Base-by-base conservation (phyloP, 192 early-diverging fungal genomes). In the Obelidium mucronatum region DNA sequence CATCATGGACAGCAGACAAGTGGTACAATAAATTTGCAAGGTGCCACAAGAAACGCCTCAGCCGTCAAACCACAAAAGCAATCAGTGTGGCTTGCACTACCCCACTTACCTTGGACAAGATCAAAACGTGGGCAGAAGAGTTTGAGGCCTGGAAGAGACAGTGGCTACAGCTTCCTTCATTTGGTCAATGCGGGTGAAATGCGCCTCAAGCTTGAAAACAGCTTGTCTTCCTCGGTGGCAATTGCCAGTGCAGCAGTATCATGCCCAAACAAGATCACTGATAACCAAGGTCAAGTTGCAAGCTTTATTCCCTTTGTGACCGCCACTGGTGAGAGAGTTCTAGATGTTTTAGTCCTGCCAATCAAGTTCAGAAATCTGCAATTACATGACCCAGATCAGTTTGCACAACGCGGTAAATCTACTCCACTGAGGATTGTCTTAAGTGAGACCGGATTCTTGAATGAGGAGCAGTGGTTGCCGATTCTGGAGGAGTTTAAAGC, bases 401-500 rank as follows among this genome's bases (percentile, higher is more conserved):
- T 19, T 48, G 44, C 8, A 19, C 44, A 6, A 48, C 44, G 0
- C 8, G 44, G 44, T 6, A 48, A 48, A 19, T 15, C 44, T 48
- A 48, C 44, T 48, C 24, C 24, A 52, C 11, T 59, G 56, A 30
- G 24, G 13, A 30, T 19, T 59, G 24, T 33, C 13, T 59, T 59
- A 8, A 19, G 31, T 24, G 24, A 59, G 24, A 59, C 56, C 24
- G 56, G 56, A 22, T 59, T 59, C 31, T 33, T 59, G 24, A 19
- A 8, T 19, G 56, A 59, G 24, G 56, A 59, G 56, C 56, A 59
- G 24, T 59, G 56, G 56, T 24, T 59, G 24, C 56, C 56, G 24
- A 24, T 59, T 59, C n/a, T 4, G 5, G n/a, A 4, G 31, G 31
- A 59, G 56, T 59, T 59, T 33, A 30, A 24, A 59, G 56, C 11